Conservation (phyloP, 2,329 filamentous ascomycete genomes). For the Ophiocordyceps camponoti-rufipedis region DNA sequence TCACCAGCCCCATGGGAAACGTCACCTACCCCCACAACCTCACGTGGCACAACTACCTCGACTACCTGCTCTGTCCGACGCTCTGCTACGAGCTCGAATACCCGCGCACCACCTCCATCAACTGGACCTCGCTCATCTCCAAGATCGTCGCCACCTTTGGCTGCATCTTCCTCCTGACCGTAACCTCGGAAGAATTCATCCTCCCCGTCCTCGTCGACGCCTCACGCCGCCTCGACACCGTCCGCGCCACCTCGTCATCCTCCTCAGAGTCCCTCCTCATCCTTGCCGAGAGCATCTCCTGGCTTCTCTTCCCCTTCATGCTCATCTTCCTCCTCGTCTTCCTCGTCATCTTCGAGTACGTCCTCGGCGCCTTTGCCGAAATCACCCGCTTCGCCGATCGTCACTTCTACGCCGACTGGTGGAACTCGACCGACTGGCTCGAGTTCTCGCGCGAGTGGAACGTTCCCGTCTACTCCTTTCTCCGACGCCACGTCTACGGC, state of each 20-base stretch:
- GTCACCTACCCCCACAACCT: constrained; percentile 84
- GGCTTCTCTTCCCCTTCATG: constrained; percentile 94
- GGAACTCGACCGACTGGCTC: constrained; percentile 75
- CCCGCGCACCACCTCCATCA: constrained; percentile 55
- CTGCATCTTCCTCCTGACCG: constrained; percentile 84
- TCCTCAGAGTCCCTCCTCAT: constrained; percentile 56
- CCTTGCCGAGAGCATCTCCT: constrained; percentile 74
- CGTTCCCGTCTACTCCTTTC: constrained; percentile 90
- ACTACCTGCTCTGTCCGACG: constrained; percentile 83
- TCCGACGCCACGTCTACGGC: constrained; percentile 83
- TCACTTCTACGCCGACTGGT: constrained; percentile 74
- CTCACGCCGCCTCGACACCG: constrained; percentile 27
- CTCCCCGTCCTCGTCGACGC: constrained; percentile 72
- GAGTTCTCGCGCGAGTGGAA: constrained; percentile 97
- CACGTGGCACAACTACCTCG: constrained; percentile 61
- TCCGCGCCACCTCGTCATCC: constrained; percentile 10
- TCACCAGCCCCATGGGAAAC: constrained; percentile 78
- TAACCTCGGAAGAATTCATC: constrained; percentile 90
- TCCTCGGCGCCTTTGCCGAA: constrained; percentile 86
- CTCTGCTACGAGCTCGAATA: constrained; percentile 97
- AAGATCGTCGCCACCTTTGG: constrained; percentile 86
- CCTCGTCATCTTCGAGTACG: constrained; percentile 95
- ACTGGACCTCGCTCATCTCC: constrained; percentile 65
- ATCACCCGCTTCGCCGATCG: constrained; percentile 86
- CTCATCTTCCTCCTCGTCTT: constrained; percentile 89